Evolutionary conservation across 106 monocot genomes (phyloP).

Genomic region (Dioscorea dumetorum): DNA sequence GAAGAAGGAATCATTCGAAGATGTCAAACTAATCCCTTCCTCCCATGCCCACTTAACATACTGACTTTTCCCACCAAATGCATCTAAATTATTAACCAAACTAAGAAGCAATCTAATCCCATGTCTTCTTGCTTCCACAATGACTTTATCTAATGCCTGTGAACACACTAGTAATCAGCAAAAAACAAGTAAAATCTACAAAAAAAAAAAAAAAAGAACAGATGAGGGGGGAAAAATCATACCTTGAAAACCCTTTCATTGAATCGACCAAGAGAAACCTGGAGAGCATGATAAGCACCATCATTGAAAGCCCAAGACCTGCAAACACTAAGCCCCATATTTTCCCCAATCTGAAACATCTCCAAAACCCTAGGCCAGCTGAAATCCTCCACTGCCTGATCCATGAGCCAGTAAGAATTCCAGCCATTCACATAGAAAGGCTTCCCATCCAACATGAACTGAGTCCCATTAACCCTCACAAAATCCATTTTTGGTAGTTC

Average conservation of each 20-base stretch:
- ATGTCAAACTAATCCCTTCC: constrained; percentile 62
- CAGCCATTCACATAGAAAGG: constrained; percentile 92
- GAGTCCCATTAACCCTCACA: constrained; percentile 59
- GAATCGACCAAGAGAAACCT: constrained; percentile 79
- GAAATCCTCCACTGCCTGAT: constrained; percentile 61
- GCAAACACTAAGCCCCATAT: constrained; percentile 89
- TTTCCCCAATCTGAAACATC: constrained; percentile 43
- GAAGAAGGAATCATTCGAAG: constrained; percentile 94
- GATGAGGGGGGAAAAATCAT: no score
- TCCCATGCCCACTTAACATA: constrained; percentile 98
- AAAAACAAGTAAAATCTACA: no score
- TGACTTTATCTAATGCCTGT: constrained; percentile 78
- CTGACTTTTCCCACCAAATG: constrained; percentile 82
- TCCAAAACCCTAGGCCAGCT: constrained; percentile 49
- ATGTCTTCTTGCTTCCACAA: constrained; percentile 57
- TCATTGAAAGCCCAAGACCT: constrained; percentile 99
- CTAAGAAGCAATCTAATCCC: constrained; percentile 65
- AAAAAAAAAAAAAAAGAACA: no score
- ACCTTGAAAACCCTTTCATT: constrained; percentile 89
- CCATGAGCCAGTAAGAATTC: constrained; percentile 98
- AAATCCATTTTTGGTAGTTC: constrained; percentile 40
- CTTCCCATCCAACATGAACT: constrained; percentile 57
- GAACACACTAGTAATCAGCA: neutral
- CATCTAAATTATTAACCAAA: constrained; percentile 66
- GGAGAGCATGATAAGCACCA: constrained; percentile 80